These are phyloP conservation scores for Aspergillus aculeatinus DNA, from an alignment of 2,329 filamentous ascomycete species.

Conservation along the genomic window DNA sequence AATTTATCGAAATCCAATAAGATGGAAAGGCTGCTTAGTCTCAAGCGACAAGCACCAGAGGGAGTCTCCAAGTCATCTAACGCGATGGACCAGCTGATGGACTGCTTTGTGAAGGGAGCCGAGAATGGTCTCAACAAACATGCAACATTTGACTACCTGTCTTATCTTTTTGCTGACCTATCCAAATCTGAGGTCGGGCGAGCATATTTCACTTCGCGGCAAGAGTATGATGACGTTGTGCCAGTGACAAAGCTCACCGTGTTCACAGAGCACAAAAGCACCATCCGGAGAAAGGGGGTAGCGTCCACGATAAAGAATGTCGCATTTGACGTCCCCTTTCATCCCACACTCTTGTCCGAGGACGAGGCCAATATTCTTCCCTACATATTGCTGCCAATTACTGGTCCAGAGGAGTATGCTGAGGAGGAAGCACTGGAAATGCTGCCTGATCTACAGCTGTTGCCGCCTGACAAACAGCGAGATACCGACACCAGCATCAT, in stretches of 20 bases:
- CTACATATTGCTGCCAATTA: conserved; percentile 84
- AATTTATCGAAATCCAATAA: conserved; percentile 82
- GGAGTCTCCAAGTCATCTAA: conserved; percentile 69
- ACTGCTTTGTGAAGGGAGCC: conserved; percentile 92
- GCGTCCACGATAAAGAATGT: conserved; percentile 94
- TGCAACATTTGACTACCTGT: conserved; percentile 87
- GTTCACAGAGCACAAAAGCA: conserved; percentile 86
- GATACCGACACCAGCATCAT: conserved; percentile 76
- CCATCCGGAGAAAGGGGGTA: conserved; percentile 87
- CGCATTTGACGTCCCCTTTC: conserved; percentile 75
- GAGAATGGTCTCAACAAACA: conserved; percentile 78
- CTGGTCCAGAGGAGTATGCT: conserved; percentile 81
- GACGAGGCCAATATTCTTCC: conserved; percentile 78
- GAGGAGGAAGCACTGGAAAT: conserved; percentile 84
- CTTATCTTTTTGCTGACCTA: conserved; percentile 91
- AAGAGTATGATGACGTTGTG: conserved; percentile 78
- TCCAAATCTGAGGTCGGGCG: conserved; percentile 76
- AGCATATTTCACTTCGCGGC: conserved; percentile 69
- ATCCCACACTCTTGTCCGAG: conserved; percentile 68
- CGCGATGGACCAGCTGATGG: conserved; percentile 86
- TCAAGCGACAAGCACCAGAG: conserved; percentile 67
- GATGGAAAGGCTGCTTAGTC: conserved; percentile 65
- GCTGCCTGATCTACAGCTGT: conserved; percentile 84
- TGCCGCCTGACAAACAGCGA: conserved; percentile 84
- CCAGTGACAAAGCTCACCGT: conserved; percentile 89